Base-by-base conservation (phyloP, 1,284 basidiomycete species). In the Melampsora abietis-canadensis region DNA sequence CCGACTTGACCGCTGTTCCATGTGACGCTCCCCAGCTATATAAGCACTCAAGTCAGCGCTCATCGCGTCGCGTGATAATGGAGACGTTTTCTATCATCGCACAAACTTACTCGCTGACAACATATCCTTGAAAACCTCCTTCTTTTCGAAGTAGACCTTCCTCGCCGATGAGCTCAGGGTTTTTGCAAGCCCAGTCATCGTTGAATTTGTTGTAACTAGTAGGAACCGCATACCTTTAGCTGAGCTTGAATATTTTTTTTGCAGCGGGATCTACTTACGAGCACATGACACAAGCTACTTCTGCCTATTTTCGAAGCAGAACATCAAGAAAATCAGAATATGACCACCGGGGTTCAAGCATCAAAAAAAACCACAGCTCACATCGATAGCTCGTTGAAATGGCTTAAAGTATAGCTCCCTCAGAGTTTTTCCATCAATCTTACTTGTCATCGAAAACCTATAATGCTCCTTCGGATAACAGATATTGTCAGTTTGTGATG, bases 141-240 rank as follows among this genome's bases (percentile, higher is more conserved):
- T 81, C 80, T 21, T 77, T 78, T 76, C 81, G 81, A 65, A 81
- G 78, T 46, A 79, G 76, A 64, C 77, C 76, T 77, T 81, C 80
- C 3, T 27, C 47, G 24, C 65, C 48, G 66, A 81, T 76, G 47
- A 78, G 37, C 59, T 79, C 76, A n/a, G 76, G 76, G 70, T 81
- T 80, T 73, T 80, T 77, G 46, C 79, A 80, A 12, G 78, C 73
- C 27, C 76, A 77, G 0, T 76, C 67, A 12, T 75, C 66, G 77
- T 81, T 81, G 69, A 80, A 63, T 2, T 77, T 76, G 65, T 80
- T 81, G 77, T 81, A 81, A 1, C 65, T 67, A 27, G 21, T 14
- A 54, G 65, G 21, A 57, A 57, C 3, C 7, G 17, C 27, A 47
- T 48, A 8, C 24, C 21, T 31, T 54, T 15, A 34, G 37, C 47